Percentiles rank a stretch among this genome's conserved stretches.
These are phyloP conservation scores for Penicillium silybi DNA, from an alignment of 495 filamentous ascomycete genomes.

Conservation along the genomic window DNA sequence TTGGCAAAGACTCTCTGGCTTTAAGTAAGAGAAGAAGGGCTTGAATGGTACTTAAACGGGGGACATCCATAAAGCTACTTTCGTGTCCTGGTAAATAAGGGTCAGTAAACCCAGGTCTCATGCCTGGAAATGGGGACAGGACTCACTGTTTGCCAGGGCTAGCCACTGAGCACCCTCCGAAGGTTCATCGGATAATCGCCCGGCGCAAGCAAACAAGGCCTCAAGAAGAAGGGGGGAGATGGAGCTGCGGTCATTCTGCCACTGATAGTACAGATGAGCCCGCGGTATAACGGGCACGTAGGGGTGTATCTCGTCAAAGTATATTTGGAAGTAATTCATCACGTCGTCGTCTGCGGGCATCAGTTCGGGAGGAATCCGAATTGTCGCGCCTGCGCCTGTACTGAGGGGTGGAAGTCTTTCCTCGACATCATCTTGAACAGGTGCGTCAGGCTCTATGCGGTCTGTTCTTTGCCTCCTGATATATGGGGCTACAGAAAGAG, in stretches of 20 bases:
- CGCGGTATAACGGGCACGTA: slow-evolving; percentile 94
- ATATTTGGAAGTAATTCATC: slow-evolving; percentile 85
- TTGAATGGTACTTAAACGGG: slow-evolving; percentile 89
- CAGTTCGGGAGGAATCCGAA: slow-evolving; percentile 88
- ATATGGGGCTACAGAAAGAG: slow-evolving; percentile 64
- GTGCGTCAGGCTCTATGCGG: slow-evolving; percentile 62
- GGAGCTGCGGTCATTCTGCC: slow-evolving; percentile 76
- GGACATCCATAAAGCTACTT: slow-evolving; percentile 93
- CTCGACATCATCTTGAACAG: slow-evolving; percentile 71
- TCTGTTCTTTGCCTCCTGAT: slow-evolving; percentile 71
- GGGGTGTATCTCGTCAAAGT: slow-evolving; percentile 88
- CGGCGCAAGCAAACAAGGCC: slow-evolving; percentile 92
- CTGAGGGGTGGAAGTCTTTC: slow-evolving; percentile 66
- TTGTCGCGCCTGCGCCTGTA: slow-evolving; percentile 63
- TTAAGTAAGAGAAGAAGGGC: slow-evolving; percentile 85
- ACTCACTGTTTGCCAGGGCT: slow-evolving; percentile 82
- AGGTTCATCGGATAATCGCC: slow-evolving; percentile 76
- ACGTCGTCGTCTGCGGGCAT: slow-evolving; percentile 88
- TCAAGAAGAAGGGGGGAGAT: slow-evolving; percentile 92
- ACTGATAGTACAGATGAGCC: slow-evolving; percentile 81
- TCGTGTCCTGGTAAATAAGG: slow-evolving; percentile 64
- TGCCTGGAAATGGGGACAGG: neutral
- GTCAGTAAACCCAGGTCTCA: slow-evolving; percentile 15
- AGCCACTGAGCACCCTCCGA: slow-evolving; percentile 90
- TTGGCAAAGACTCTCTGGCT: slow-evolving; percentile 84